These are phyloP conservation scores for Lactifluus volemus DNA, from an alignment of 768 basidiomycete species.

Conservation along the genomic window DNA sequence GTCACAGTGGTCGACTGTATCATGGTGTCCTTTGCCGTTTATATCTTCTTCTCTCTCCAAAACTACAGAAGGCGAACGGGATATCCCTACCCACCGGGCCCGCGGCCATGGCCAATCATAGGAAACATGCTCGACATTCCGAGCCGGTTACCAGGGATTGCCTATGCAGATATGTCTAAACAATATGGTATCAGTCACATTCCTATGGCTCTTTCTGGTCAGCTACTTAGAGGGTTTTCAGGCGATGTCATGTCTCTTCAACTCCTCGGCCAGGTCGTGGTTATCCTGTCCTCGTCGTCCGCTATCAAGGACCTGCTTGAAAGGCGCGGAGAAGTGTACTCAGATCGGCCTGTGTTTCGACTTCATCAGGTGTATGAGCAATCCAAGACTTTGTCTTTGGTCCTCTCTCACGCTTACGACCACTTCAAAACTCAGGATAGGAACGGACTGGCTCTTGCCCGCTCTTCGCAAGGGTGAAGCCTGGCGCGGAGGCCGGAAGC, in stretches of 20 bases:
- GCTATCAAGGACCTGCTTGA: constrained; percentile 43
- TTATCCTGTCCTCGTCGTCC: constrained; percentile 40
- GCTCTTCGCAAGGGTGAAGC: background rate
- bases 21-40: background rate
- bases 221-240: background rate
- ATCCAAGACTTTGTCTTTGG: background rate
- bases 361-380: constrained; percentile 2
- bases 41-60: background rate
- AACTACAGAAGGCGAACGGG: background rate
- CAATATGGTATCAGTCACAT: background rate
- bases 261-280: constrained; percentile 37
- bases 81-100: constrained; percentile 6
- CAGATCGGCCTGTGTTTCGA: constrained; percentile 1
- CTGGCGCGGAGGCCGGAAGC: background rate
- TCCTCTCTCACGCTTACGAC: background rate
- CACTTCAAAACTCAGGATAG: background rate
- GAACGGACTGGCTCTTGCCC: constrained; percentile 1
- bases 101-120: background rate
- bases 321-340: constrained; percentile 33
- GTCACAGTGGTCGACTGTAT: background rate
- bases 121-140: constrained; percentile 1
- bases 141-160: background rate
- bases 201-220: too few species aligned
- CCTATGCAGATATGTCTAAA: constrained; percentile 1
- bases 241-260: constrained; percentile 19